Evolutionary conservation across 2,329 filamentous ascomycete species (phyloP).

Genomic region (Colletotrichum tanaceti): DNA sequence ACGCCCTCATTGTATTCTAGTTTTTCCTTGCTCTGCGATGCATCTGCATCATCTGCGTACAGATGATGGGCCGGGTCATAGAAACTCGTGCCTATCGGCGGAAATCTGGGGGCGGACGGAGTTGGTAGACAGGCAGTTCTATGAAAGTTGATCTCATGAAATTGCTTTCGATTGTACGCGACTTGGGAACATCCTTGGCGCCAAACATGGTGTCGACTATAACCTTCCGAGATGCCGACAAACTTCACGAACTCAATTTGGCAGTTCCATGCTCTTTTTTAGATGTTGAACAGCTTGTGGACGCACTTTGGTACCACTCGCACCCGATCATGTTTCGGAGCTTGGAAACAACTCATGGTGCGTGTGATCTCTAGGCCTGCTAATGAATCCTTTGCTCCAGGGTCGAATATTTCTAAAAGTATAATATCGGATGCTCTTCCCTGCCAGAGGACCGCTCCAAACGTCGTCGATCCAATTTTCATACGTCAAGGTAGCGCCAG

Average conservation of each 20-base stretch:
- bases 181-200: too few species aligned
- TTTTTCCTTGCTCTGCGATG: slow-evolving; percentile 52
- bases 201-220: too few species aligned
- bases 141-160: slow-evolving; percentile 29
- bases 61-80: slow-evolving; percentile 31
- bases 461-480: slow-evolving; percentile 15
- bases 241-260: too few species aligned
- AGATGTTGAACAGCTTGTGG: too few species aligned
- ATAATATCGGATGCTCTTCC: slow-evolving; percentile 25
- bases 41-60: slow-evolving; percentile 49
- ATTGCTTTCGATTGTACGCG: neutral
- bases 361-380: neutral
- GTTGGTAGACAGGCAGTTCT: slow-evolving; percentile 42
- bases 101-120: slow-evolving; percentile 37
- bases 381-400: slow-evolving; percentile 6
- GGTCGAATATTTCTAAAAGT: slow-evolving; percentile 19
- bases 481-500: slow-evolving; percentile 16
- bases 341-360: too few species aligned
- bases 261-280: too few species aligned
- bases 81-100: slow-evolving; percentile 24
- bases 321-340: too few species aligned
- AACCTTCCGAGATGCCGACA: neutral
- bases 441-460: neutral
- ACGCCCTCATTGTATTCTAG: slow-evolving; percentile 58
- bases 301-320: too few species aligned